These are phyloP conservation scores for Rhizopus microsporus DNA, from an alignment of 371 early-diverging fungal species.

Conservation along the genomic window DNA sequence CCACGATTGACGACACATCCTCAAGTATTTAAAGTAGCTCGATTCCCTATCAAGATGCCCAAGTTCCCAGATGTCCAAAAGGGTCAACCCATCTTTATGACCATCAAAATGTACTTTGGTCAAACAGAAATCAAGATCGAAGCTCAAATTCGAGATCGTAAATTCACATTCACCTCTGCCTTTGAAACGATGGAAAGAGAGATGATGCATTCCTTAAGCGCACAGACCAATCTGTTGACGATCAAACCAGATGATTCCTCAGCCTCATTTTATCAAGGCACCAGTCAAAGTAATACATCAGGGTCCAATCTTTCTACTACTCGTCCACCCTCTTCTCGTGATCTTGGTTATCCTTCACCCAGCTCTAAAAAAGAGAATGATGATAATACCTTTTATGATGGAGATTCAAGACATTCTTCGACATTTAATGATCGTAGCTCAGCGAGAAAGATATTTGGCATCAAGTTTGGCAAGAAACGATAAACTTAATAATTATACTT, in stretches of 20 bases:
- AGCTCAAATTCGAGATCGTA: constrained; percentile 49
- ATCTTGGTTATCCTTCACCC: constrained; percentile 34
- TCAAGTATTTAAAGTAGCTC: constrained; percentile 47
- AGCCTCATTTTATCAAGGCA: constrained; percentile 3
- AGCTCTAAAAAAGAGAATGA: constrained; percentile 31
- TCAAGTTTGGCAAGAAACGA: constrained; percentile 39
- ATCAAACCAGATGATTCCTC: constrained; percentile 29
- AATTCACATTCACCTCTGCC: constrained; percentile 51
- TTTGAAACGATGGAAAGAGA: constrained; percentile 50
- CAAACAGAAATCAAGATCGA: constrained; percentile 57
- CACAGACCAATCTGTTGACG: constrained; percentile 20
- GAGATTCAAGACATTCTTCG: constrained; percentile 38
- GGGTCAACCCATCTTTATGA: constrained; percentile 49
- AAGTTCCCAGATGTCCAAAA: constrained; percentile 46
- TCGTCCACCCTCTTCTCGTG: constrained; percentile 32
- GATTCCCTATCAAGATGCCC: constrained; percentile 57
- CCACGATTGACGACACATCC: constrained; percentile 52
- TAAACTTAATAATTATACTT: constrained; percentile 9
- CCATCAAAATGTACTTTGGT: constrained; percentile 59
- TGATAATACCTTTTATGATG: constrained; percentile 34
- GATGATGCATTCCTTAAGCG: constrained; percentile 30
- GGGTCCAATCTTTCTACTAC: constrained; percentile 31
- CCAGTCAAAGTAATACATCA: constrained; percentile 13
- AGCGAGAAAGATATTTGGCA: constrained; percentile 35
- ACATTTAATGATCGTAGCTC: constrained; percentile 12